Evolutionary conservation across 805 yeast species (phyloP), one percentile per base, ranked within the genome.

Genomic region (Priceomyces carsonii): DNA sequence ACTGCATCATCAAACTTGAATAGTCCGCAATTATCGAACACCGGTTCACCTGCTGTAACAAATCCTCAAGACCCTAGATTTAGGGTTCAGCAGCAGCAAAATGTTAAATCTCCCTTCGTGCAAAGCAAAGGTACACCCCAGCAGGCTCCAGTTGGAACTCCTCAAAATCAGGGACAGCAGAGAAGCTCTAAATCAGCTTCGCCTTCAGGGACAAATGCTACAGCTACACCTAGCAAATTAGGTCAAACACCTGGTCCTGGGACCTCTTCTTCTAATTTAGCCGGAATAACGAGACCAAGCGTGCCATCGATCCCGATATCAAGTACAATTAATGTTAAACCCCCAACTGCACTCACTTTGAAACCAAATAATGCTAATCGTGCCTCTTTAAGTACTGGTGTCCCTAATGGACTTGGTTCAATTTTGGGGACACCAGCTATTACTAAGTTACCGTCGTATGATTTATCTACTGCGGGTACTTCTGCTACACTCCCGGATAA

Each of bases 381-480:
- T 40, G 95, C 99, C 9, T 81, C 95, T 5, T 64, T 88, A 32
- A 73, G 87, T 18, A 93, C 89, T 25, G 97, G 97, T 8, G 77
- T 80, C 37, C 93, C 95, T 1, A 73, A 82, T 65, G 79, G 61
- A 65, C 82, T 38, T 70, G 95, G 47, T 72, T 85, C 18, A 20
- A 49, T 62, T 13, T 60, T 90, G 37, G 79, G 86, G 10, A 77
- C 89, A 2, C 96, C 96, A 1, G 86, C 85, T 0, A 53, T 81
- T 35, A 66, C 79, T 32, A 82, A 80, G 44, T 73, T 90, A 29
- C 96, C 95, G 14, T 79, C 84, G 4, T 86, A 84, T 54, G 96
- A 89, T 50, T 67, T 87, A 47, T 60, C 69, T 4, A 52, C 57
- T 16, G 49, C 56, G 5, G 53, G 59, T 9, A 50, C 57, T 4